These are phyloP conservation scores for Patellifolia procumbens DNA, from an alignment of 179 eudicot genomes.

Conservation along the genomic window DNA sequence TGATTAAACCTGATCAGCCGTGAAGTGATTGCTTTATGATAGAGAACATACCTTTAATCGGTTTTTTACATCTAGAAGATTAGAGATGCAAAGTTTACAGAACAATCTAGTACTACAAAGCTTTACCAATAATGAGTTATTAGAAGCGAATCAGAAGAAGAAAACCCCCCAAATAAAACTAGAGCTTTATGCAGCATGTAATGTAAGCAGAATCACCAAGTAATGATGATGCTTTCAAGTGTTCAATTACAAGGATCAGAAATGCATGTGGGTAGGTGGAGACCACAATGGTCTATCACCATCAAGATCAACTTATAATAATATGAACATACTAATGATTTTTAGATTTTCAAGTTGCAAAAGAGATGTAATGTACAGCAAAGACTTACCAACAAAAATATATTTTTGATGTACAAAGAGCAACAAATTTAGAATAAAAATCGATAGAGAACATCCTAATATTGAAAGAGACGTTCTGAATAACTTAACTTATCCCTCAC, in stretches of 20 bases:
- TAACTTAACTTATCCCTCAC: too few relatives aligned
- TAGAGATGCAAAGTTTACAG: neutral
- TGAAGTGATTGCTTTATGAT: too few relatives aligned
- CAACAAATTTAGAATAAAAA: too few relatives aligned
- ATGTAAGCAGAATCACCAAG: slow-evolving; percentile 17
- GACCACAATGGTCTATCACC: slow-evolving; percentile 24
- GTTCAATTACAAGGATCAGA: slow-evolving; percentile 35
- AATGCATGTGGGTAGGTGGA: slow-evolving; percentile 39
- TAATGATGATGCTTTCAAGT: slow-evolving; percentile 35
- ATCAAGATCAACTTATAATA: slow-evolving; percentile 2
- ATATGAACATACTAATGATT: slow-evolving; percentile 22
- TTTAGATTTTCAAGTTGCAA: slow-evolving; percentile 3
- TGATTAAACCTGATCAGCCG: too few relatives aligned
- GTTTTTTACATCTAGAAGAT: neutral
- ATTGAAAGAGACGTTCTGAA: too few relatives aligned
- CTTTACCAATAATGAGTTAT: neutral
- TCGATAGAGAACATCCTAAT: too few relatives aligned
- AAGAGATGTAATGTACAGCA: slow-evolving; percentile 18
- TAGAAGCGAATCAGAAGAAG: slow-evolving; percentile 1
- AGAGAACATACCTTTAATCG: too few relatives aligned
- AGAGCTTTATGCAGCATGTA: slow-evolving; percentile 11
- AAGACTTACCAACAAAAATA: slow-evolving; percentile 11
- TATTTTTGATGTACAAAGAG: too few relatives aligned
- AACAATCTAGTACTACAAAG: neutral
- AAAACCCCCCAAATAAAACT: slow-evolving; percentile 15